Percentiles rank a stretch among this genome's conserved stretches.
Evolutionary conservation across 2,329 filamentous ascomycete species (phyloP).

Genomic region (Aureobasidium sp.): DNA sequence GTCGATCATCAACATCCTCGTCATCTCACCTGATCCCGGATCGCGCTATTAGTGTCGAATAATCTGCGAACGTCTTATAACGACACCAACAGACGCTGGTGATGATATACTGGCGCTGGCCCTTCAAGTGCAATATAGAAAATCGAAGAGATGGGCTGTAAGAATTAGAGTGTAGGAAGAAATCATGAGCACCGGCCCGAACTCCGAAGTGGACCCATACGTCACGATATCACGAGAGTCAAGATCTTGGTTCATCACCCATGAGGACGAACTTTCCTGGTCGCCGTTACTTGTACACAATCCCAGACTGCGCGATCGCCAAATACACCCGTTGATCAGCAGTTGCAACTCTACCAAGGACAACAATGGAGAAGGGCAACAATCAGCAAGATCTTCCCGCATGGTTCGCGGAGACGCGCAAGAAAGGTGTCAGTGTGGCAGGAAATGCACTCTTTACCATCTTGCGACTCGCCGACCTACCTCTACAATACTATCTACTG

Average conservation of each 20-base stretch:
- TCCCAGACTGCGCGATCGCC: neutral
- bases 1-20: no score
- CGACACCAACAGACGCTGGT: no score
- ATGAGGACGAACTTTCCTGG: neutral
- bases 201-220: no score
- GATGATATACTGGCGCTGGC: no score
- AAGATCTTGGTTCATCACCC: neutral
- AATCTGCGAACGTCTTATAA: no score
- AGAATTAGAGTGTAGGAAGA: no score
- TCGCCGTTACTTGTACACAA: neutral
- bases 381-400: conserved; percentile 6
- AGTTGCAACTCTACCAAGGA: neutral
- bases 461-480: conserved; percentile 16
- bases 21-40: no score
- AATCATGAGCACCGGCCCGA: no score
- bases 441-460: conserved; percentile 17
- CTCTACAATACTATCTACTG: conserved; percentile 18
- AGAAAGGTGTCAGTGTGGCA: neutral
- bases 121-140: no score
- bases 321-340: neutral
- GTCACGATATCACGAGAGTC: no score
- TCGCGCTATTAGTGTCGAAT: no score
- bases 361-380: neutral
- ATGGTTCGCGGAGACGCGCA: conserved; percentile 15
- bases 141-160: no score